phyloP scores from a whole-genome alignment of 305 asterid species.

The Rubia tinctorum region DNA sequence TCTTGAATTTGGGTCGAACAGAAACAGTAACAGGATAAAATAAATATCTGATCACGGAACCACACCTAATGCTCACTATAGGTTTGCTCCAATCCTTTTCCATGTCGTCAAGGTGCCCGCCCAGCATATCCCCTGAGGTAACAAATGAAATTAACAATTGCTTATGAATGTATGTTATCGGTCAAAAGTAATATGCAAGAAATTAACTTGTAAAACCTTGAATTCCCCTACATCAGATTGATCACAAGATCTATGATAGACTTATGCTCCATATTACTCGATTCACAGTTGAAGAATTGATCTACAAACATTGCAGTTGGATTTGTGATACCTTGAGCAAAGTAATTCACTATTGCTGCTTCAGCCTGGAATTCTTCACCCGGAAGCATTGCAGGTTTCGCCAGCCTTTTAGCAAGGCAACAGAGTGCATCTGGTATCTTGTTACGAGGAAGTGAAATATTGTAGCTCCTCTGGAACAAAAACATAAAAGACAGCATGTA shows the following conservation, averaged over 20 bases:
- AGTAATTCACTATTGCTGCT: slow-evolving; percentile 97
- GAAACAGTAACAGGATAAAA: slow-evolving; percentile 5
- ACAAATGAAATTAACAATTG: not conserved
- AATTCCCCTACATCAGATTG: not conserved
- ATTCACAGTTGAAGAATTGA: not conserved
- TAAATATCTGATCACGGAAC: not conserved
- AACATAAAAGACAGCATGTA: slow-evolving; percentile 1
- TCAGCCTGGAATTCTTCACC: slow-evolving; percentile 81
- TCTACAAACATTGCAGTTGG: not conserved
- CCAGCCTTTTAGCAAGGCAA: slow-evolving; percentile 65
- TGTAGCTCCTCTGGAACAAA: slow-evolving; percentile 70
- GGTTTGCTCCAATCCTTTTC: slow-evolving; percentile 99
- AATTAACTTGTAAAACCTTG: not conserved
- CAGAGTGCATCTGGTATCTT: slow-evolving; percentile 80
- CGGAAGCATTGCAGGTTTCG: slow-evolving; percentile 74
- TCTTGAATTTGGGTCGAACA: not conserved
- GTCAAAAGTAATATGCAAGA: not conserved
- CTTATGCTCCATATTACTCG: not conserved
- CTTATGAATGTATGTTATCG: not conserved
- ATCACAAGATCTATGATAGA: not conserved
- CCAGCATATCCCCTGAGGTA: slow-evolving; percentile 81
- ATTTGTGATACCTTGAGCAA: slow-evolving; percentile 55
- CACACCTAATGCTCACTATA: slow-evolving; percentile 94
- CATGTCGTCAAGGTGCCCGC: slow-evolving; percentile 99
- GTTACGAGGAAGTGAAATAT: slow-evolving; percentile 74